phyloP scores from a whole-genome alignment of 1,284 basidiomycete genomes.

The Boletus semigastroideus region DNA sequence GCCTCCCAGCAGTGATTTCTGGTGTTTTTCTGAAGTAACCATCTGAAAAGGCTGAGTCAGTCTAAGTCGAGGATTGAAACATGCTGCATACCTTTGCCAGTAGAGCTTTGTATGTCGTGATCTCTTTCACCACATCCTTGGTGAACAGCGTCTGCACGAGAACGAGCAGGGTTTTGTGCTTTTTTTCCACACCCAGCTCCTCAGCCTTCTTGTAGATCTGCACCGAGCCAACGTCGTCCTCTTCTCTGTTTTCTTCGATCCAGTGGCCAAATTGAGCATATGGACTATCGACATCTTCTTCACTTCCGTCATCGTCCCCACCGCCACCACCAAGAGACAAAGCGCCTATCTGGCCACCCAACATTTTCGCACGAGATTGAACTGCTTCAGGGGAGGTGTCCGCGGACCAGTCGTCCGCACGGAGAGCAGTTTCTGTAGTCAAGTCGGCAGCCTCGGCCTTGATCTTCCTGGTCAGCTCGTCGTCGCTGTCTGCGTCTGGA shows the following conservation, averaged over 20 bases:
- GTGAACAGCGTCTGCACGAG: conserved; percentile 90
- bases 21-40: conserved; percentile 88
- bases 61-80: background rate
- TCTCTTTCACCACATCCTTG: conserved; percentile 71
- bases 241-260: conserved; percentile 78
- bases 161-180: conserved; percentile 89
- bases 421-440: conserved; percentile 56
- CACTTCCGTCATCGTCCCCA: conserved; percentile 78
- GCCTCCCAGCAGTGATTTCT: conserved; percentile 91
- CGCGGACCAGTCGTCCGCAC: conserved; percentile 84
- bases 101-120: conserved; percentile 72
- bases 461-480: conserved; percentile 81
- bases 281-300: conserved; percentile 85
- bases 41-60: conserved; percentile 43
- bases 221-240: conserved; percentile 49
- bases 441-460: conserved; percentile 84
- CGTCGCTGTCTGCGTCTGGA: conserved; percentile 65
- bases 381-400: conserved; percentile 94
- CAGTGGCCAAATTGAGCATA: conserved; percentile 85
- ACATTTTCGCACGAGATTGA: conserved; percentile 78
- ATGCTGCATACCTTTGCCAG: conserved; percentile 69
- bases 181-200: conserved; percentile 92
- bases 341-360: conserved; percentile 62
- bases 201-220: conserved; percentile 89
- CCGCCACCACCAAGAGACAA: conserved; percentile 36